Percentiles rank a stretch among this genome's conserved stretches.
Conservation (phyloP, 768 basidiomycete genomes). For the Tulasnella sp. region DNA sequence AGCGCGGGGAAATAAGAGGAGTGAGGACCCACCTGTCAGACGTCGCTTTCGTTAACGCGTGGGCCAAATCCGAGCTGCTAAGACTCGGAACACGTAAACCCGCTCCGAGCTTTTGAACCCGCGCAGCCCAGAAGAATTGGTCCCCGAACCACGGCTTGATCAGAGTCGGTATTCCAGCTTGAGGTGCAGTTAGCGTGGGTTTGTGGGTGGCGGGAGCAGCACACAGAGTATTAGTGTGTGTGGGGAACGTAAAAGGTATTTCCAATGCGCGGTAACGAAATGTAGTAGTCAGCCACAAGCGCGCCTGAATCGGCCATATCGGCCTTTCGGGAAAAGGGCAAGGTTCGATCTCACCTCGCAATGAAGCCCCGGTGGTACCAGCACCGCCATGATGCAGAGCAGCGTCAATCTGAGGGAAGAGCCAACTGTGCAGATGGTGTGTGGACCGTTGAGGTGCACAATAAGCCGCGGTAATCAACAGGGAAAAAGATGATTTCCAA, state of each 20-base stretch:
- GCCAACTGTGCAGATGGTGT: constrained; percentile 42
- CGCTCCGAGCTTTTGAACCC: constrained; percentile 62
- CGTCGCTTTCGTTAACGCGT: constrained; percentile 56
- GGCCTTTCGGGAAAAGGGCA: background rate
- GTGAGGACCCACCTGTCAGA: constrained; percentile 45
- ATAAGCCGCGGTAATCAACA: constrained; percentile 8
- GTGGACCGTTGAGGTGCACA: background rate
- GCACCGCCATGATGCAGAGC: constrained; percentile 67
- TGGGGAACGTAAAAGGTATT: background rate
- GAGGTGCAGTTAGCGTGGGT: background rate
- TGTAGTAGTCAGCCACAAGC: background rate
- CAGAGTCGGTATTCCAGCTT: constrained; percentile 61
- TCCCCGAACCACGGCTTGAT: constrained; percentile 73
- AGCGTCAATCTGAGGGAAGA: constrained; percentile 59
- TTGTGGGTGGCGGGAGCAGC: no score
- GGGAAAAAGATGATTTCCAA: background rate
- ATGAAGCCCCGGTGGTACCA: constrained; percentile 64
- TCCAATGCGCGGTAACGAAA: background rate
- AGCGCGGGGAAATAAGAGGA: background rate
- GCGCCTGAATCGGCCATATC: constrained; percentile 8
- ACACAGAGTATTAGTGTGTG: background rate
- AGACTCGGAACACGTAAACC: constrained; percentile 49
- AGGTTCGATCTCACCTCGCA: constrained; percentile 42
- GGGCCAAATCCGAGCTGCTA: constrained; percentile 47
- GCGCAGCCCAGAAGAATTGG: constrained; percentile 61